Percentiles rank a stretch among this genome's conserved stretches.
Evolutionary conservation across 306 rosid species (phyloP).

Genomic region (barrel medic (Medicago truncatula)): DNA sequence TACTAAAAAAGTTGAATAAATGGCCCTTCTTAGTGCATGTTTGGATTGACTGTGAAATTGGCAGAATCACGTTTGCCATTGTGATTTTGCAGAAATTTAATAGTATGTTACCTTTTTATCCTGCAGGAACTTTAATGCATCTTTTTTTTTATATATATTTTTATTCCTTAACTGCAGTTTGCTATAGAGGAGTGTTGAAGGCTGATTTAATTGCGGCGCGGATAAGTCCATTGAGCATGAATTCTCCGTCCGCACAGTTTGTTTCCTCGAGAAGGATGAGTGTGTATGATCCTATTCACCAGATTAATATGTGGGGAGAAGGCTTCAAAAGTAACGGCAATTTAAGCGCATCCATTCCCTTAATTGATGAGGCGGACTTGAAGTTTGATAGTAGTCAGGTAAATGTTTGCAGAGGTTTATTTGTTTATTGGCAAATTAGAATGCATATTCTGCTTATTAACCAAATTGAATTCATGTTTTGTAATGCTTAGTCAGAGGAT

Average conservation of each 20-base stretch:
- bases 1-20: no score
- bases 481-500: conserved; percentile 55
- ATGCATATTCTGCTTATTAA: conserved; percentile 29
- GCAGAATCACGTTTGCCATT: no score
- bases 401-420: conserved; percentile 3
- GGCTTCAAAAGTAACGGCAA: conserved; percentile 63
- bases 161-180: background rate
- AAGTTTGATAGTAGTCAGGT: conserved; percentile 76
- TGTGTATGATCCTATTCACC: conserved; percentile 86
- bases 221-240: conserved; percentile 63
- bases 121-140: background rate
- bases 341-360: conserved; percentile 59
- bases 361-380: conserved; percentile 65
- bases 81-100: no score
- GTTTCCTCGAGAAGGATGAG: conserved; percentile 80
- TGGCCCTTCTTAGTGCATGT: no score
- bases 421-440: conserved; percentile 28
- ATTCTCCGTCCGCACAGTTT: conserved; percentile 73
- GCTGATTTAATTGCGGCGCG: conserved; percentile 41
- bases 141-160: no score
- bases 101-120: no score
- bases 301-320: conserved; percentile 92
- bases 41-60: no score
- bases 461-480: conserved; percentile 29
- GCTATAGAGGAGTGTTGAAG: conserved; percentile 12